These are phyloP conservation scores for Gonium pectorale DNA, from an alignment of 139 green algal species.

Conservation along the genomic window DNA sequence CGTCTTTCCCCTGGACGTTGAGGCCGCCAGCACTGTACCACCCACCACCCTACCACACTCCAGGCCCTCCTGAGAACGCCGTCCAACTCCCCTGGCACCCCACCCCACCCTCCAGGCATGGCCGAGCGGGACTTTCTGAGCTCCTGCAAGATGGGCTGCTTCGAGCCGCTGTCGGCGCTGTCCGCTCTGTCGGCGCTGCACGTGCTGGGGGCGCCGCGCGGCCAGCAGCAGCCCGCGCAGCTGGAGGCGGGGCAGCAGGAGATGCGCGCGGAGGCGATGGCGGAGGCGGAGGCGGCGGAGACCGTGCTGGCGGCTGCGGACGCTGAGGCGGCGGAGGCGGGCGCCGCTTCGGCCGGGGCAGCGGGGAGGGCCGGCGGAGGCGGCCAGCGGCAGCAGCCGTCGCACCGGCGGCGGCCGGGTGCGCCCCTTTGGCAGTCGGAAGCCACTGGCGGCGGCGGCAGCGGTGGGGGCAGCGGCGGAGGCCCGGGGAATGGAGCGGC, in stretches of 20 bases:
- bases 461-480: background rate
- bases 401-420: background rate
- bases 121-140: slow-evolving; percentile 18
- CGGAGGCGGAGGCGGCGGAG: too few relatives aligned
- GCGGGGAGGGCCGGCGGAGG: background rate
- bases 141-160: slow-evolving; percentile 45
- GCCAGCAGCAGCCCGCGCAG: background rate
- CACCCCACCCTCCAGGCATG: slow-evolving; percentile 2
- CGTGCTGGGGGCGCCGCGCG: background rate
- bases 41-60: too few relatives aligned
- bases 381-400: background rate
- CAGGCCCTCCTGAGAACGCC: too few relatives aligned
- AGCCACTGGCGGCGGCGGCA: background rate
- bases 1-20: too few relatives aligned
- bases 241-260: background rate
- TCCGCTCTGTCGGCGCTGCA: slow-evolving; percentile 16
- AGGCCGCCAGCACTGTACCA: too few relatives aligned
- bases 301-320: too few relatives aligned
- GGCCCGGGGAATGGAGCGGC: background rate
- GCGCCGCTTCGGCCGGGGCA: background rate
- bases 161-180: background rate
- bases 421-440: too few relatives aligned
- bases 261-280: background rate
- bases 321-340: too few relatives aligned
- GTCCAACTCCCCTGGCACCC: too few relatives aligned